Evolutionary conservation across 805 yeast species (phyloP).

Genomic region (Metschnikowia similis): DNA sequence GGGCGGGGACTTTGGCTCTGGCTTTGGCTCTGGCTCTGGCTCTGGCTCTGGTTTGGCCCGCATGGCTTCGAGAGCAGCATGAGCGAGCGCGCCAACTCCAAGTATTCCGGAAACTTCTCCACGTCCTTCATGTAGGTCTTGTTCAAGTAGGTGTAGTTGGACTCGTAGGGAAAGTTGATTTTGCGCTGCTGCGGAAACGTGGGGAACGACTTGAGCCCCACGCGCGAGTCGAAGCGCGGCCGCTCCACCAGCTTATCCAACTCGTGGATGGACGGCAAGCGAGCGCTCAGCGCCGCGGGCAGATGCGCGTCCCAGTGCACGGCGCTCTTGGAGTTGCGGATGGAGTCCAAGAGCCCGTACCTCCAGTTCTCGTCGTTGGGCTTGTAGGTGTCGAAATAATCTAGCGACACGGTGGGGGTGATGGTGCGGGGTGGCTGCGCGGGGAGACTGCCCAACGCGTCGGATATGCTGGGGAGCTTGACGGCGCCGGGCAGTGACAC

Average conservation of each 20-base stretch:
- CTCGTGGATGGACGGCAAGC: conserved; percentile 13
- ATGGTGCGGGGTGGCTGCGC: neutral
- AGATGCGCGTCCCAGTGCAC: neutral
- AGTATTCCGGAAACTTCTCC: conserved; percentile 44
- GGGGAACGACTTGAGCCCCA: conserved; percentile 24
- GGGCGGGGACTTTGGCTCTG: too few species aligned
- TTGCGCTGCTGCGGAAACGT: conserved; percentile 24
- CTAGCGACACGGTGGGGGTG: conserved; percentile 38
- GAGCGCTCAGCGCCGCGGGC: neutral
- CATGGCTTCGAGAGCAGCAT: conserved; percentile 28
- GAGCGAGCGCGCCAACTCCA: conserved; percentile 43
- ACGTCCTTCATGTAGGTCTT: conserved; percentile 48
- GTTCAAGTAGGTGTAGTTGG: conserved; percentile 48
- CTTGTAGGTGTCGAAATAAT: conserved; percentile 42
- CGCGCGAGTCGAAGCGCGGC: conserved; percentile 38
- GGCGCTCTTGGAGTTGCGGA: conserved; percentile 20
- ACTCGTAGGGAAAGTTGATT: conserved; percentile 50
- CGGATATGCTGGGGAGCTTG: conserved; percentile 34
- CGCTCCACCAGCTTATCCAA: conserved; percentile 13
- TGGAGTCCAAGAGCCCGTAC: conserved; percentile 35
- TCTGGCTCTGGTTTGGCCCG: too few species aligned
- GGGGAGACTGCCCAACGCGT: conserved; percentile 6
- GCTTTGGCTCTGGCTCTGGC: too few species aligned
- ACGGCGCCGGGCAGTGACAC: conserved; percentile 1
- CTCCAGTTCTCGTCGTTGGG: conserved; percentile 45